Percentiles rank a stretch among this genome's conserved stretches.
Evolutionary conservation across 2,329 filamentous ascomycete genomes (phyloP).

Genomic region (Penicillium expansum): DNA sequence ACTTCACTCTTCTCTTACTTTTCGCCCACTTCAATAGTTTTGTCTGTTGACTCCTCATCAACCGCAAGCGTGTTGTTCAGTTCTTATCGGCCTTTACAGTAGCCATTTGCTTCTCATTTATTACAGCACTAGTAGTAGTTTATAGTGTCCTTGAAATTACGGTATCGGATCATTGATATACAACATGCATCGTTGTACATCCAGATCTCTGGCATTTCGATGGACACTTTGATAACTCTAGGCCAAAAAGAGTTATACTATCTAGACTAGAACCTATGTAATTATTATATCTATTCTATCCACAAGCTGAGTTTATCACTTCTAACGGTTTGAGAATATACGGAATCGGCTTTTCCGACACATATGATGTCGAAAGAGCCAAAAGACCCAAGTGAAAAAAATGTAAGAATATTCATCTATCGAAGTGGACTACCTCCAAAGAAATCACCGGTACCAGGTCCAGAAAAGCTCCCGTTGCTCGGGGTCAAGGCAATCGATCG

Average conservation of each 20-base stretch:
- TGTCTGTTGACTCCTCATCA: no score
- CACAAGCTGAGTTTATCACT: neutral
- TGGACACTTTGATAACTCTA: neutral
- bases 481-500: constrained; percentile 44
- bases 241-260: neutral
- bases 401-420: constrained; percentile 19
- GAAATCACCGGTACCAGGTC: constrained; percentile 38
- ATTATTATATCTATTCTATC: neutral
- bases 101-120: no score
- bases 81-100: no score
- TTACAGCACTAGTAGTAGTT: no score
- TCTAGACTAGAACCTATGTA: neutral
- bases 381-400: neutral
- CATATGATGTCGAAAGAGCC: neutral
- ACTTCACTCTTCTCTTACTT: no score
- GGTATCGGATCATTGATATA: no score
- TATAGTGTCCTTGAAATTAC: no score
- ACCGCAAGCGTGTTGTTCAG: no score
- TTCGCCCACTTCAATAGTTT: no score
- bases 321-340: neutral
- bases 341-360: neutral
- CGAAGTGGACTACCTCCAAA: constrained; percentile 41
- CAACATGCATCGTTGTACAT: no score
- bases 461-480: constrained; percentile 42
- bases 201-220: neutral